Conservation (phyloP, 2,329 filamentous ascomycete species). For the Trichoderma gracile region DNA sequence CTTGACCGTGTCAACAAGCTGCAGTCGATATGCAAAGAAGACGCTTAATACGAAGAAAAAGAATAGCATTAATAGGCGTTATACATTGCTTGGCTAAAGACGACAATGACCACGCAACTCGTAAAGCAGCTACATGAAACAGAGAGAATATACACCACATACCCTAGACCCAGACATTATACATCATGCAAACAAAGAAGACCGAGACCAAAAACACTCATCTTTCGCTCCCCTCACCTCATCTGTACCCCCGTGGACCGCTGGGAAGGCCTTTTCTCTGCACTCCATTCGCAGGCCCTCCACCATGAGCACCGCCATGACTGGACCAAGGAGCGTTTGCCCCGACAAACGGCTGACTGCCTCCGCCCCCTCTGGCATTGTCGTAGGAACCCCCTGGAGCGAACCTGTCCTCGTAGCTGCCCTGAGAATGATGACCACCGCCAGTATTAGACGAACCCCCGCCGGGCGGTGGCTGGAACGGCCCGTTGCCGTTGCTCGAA, state of each 20-base stretch:
- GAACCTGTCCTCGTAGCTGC: slow-evolving; percentile 49
- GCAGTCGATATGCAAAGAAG: not conserved
- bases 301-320: slow-evolving; percentile 41
- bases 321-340: slow-evolving; percentile 52
- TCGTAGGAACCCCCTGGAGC: slow-evolving; percentile 50
- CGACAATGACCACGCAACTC: slow-evolving; percentile 14
- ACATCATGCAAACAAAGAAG: slow-evolving; percentile 3
- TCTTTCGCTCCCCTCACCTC: slow-evolving; percentile 27
- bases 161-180: slow-evolving; percentile 18
- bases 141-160: slow-evolving; percentile 16
- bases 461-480: slow-evolving; percentile 49
- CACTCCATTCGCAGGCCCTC: slow-evolving; percentile 32
- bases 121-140: slow-evolving; percentile 15
- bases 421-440: slow-evolving; percentile 34
- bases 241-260: slow-evolving; percentile 47
- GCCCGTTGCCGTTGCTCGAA: slow-evolving; percentile 39
- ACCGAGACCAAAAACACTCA: not conserved
- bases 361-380: slow-evolving; percentile 27
- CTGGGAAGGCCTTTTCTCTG: slow-evolving; percentile 48
- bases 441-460: slow-evolving; percentile 20
- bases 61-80: slow-evolving; percentile 26
- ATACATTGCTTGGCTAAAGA: slow-evolving; percentile 7
- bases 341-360: slow-evolving; percentile 44
- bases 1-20: not conserved
- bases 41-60: not conserved